A percentile compares a stretch with the other conserved stretches of the same genome.
Evolutionary conservation across 2,329 filamentous ascomycete genomes (phyloP).

Genomic region (Colletotrichum sublineola): DNA sequence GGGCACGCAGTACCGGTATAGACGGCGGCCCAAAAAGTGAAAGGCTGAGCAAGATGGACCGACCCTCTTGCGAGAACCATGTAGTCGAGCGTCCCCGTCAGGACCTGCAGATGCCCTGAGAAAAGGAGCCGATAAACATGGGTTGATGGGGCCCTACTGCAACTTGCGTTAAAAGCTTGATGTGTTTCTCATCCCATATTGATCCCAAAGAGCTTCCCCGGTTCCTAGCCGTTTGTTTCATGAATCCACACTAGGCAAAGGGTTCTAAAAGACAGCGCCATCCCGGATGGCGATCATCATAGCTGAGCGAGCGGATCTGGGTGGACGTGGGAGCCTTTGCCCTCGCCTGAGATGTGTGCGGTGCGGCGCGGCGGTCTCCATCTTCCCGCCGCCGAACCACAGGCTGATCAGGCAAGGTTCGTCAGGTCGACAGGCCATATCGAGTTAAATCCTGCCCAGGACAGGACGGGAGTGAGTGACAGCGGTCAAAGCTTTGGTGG

Average conservation of each 20-base stretch:
- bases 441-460: not conserved
- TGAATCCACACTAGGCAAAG: constrained; percentile 30
- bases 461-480: constrained; percentile 23
- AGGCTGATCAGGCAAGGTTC: constrained; percentile 3
- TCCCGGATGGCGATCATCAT: constrained; percentile 35
- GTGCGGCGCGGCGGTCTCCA: not conserved
- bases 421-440: not conserved
- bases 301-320: constrained; percentile 31
- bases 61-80: not conserved
- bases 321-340: constrained; percentile 1
- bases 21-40: not conserved
- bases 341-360: not conserved
- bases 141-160: constrained; percentile 32
- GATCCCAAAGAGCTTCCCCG: not conserved
- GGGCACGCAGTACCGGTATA: not conserved
- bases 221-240: constrained; percentile 33
- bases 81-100: not conserved
- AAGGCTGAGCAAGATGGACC: constrained; percentile 14
- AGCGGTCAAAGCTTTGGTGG: constrained; percentile 13
- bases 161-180: constrained; percentile 31
- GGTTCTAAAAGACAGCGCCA: constrained; percentile 31
- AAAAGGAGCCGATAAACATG: constrained; percentile 9
- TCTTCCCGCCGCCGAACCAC: constrained; percentile 2
- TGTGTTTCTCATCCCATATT: constrained; percentile 33
- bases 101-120: constrained; percentile 4